These are phyloP conservation scores for Trametes gibbosa DNA, from an alignment of 768 basidiomycete genomes.

Conservation along the genomic window DNA sequence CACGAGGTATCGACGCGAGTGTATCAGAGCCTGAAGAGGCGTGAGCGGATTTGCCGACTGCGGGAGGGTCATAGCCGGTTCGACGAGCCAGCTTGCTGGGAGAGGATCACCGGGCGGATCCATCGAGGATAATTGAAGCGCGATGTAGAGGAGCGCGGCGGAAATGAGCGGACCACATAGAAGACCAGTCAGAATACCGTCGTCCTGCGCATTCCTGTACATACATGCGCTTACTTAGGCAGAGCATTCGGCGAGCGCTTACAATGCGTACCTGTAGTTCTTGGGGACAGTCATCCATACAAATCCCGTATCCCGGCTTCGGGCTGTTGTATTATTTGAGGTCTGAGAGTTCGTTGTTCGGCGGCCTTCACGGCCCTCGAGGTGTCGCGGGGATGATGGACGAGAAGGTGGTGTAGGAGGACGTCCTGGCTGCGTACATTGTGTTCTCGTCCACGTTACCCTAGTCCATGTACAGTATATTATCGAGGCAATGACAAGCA, in stretches of 20 bases:
- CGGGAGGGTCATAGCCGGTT: slow-evolving; percentile 58
- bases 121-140: slow-evolving; percentile 31
- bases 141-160: slow-evolving; percentile 59
- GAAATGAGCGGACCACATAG: slow-evolving; percentile 83
- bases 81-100: slow-evolving; percentile 74
- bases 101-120: slow-evolving; percentile 33
- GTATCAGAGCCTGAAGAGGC: slow-evolving; percentile 52
- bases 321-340: slow-evolving; percentile 25
- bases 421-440: slow-evolving; percentile 11
- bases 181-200: slow-evolving; percentile 81
- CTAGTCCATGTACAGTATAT: slow-evolving; percentile 65
- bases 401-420: slow-evolving; percentile 15
- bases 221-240: not conserved
- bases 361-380: slow-evolving; percentile 47
- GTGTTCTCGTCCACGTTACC: slow-evolving; percentile 39
- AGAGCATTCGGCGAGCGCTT: not conserved
- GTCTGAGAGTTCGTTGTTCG: slow-evolving; percentile 30
- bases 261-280: slow-evolving; percentile 66
- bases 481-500: slow-evolving; percentile 51
- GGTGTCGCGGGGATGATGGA: slow-evolving; percentile 41
- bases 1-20: slow-evolving; percentile 73
- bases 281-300: slow-evolving; percentile 92
- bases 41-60: slow-evolving; percentile 41
- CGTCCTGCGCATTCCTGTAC: slow-evolving; percentile 67
- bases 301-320: slow-evolving; percentile 59